A percentile compares a stretch with the other conserved stretches of the same genome.
These are phyloP conservation scores for Penicillium nordicum DNA, from an alignment of 2,329 filamentous ascomycete species.

Conservation along the genomic window DNA sequence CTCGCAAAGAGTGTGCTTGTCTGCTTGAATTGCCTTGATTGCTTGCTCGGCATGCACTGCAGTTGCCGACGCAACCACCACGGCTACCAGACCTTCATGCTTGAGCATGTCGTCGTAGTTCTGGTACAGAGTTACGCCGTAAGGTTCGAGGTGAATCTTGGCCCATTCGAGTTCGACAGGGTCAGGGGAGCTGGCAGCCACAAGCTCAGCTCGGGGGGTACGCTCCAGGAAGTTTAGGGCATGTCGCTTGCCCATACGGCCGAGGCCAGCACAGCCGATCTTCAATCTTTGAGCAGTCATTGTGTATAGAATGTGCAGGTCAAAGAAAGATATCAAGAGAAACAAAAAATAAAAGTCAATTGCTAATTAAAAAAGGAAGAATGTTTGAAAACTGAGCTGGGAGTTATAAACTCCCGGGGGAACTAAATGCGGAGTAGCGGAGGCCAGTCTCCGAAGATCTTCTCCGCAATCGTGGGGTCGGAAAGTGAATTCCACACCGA, in stretches of 20 bases:
- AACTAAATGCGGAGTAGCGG: constrained; percentile 8
- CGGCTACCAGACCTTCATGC: constrained; percentile 54
- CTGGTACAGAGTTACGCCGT: constrained; percentile 52
- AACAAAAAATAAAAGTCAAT: neutral
- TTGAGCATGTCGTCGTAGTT: constrained; percentile 57
- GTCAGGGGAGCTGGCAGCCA: constrained; percentile 50
- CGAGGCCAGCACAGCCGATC: constrained; percentile 49
- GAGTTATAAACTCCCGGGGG: neutral
- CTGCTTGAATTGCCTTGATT: constrained; percentile 54
- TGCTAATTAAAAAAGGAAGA: neutral
- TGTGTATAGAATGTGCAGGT: neutral
- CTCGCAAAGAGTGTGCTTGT: constrained; percentile 58
- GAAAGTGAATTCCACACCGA: constrained; percentile 22
- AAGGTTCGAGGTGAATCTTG: constrained; percentile 48
- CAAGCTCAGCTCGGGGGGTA: constrained; percentile 48
- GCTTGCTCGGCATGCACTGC: constrained; percentile 56
- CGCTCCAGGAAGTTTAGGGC: constrained; percentile 49
- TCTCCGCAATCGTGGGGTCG: constrained; percentile 12
- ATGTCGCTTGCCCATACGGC: constrained; percentile 52
- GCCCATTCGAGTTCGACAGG: constrained; percentile 51
- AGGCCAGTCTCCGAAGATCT: constrained; percentile 18
- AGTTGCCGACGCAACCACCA: constrained; percentile 55
- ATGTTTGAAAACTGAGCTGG: neutral
- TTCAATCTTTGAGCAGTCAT: constrained; percentile 38
- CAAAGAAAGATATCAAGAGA: neutral